Conservation (phyloP, 2,329 filamentous ascomycete genomes). For the Clonostachys sp. region DNA sequence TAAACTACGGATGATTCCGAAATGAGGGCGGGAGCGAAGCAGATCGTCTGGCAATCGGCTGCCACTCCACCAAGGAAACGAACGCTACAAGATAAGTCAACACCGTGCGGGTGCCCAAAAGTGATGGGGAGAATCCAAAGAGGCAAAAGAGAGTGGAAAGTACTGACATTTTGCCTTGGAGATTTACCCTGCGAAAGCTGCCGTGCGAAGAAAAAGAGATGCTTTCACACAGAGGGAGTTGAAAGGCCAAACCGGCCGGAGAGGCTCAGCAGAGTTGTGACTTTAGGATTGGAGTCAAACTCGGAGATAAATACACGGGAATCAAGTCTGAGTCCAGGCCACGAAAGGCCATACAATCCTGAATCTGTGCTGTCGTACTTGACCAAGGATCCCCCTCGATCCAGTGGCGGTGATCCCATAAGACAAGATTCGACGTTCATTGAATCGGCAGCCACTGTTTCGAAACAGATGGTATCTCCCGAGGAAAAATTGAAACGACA, state of each 20-base stretch:
- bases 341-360: constrained; percentile 10
- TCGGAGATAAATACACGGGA: constrained; percentile 1
- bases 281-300: background rate
- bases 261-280: too few species aligned
- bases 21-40: background rate
- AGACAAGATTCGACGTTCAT: too few species aligned
- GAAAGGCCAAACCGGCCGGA: too few species aligned
- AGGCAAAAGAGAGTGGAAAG: too few species aligned
- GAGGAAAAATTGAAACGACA: too few species aligned
- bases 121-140: too few species aligned
- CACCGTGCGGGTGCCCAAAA: too few species aligned
- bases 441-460: too few species aligned
- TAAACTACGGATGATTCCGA: too few species aligned
- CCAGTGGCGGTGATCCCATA: too few species aligned
- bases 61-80: constrained; percentile 3
- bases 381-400: constrained; percentile 2
- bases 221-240: constrained; percentile 4
- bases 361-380: constrained; percentile 9
- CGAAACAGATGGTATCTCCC: too few species aligned
- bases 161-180: too few species aligned
- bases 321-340: constrained; percentile 4
- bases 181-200: constrained; percentile 8
- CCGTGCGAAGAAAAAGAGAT: constrained; percentile 9
- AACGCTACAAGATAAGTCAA: constrained; percentile 5
- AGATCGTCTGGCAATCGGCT: constrained; percentile 6